A percentile compares a stretch with the other conserved stretches of the same genome.
Evolutionary conservation across 164 flowering plant genomes (phyloP).

Genomic region (Dillenia suffruticosa): DNA sequence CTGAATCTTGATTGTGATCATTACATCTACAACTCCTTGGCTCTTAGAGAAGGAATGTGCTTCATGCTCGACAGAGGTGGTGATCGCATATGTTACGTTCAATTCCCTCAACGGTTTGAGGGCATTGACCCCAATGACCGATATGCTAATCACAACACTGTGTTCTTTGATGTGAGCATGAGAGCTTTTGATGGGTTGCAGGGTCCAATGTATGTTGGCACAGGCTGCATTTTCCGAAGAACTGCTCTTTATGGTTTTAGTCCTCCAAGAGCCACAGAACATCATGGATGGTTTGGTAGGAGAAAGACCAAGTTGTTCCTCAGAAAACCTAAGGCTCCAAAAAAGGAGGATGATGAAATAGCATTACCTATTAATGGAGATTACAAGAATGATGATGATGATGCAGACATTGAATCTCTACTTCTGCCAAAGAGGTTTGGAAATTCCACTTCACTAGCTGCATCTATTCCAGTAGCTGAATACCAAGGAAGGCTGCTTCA

Average conservation of each 20-base stretch:
- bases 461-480: conserved; percentile 84
- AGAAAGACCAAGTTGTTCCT: conserved; percentile 43
- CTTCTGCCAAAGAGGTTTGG: conserved; percentile 80
- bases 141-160: conserved; percentile 91
- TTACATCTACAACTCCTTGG: conserved; percentile 76
- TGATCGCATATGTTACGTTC: conserved; percentile 84
- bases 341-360: conserved; percentile 44
- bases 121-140: conserved; percentile 90
- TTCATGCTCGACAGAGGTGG: conserved; percentile 95
- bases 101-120: conserved; percentile 94
- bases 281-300: conserved; percentile 72
- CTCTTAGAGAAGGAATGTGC: conserved; percentile 94
- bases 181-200: conserved; percentile 89
- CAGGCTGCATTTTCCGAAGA: conserved; percentile 89
- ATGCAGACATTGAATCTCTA: conserved; percentile 45
- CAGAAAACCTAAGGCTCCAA: conserved; percentile 32
- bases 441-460: conserved; percentile 54
- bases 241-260: conserved; percentile 84
- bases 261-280: conserved; percentile 89
- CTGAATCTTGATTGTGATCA: conserved; percentile 96
- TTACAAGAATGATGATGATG: conserved; percentile 29
- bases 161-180: conserved; percentile 90
- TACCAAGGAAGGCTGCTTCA: conserved; percentile 78
- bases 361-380: conserved; percentile 37
- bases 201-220: conserved; percentile 97